Evolutionary conservation across 768 basidiomycete genomes (phyloP), one percentile per base, ranked within the genome.

Genomic region (Vararia minispora): DNA sequence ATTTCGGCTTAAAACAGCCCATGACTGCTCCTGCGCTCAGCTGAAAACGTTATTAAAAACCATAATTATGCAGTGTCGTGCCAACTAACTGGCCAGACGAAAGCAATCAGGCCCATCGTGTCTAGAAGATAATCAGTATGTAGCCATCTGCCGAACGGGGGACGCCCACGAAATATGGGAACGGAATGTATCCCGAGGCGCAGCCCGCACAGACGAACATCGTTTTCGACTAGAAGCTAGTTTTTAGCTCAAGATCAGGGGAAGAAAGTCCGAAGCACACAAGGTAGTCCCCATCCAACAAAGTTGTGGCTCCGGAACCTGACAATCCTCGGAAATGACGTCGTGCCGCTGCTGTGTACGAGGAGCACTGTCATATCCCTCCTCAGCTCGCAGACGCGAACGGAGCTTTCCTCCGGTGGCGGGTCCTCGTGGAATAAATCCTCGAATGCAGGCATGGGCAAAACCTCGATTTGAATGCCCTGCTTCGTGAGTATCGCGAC

Each of bases 1-100:
- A 36, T 3, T 27, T 33, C 3, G 57, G 60, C 28, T 38, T 31
- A 42, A 53, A 58, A 11, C 47, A 13, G 2, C 41, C 42, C n/a
- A 52, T 22, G 0, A 50, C 41, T 12, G 35, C 18, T 7, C 55
- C 54, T 3, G 42, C 41, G 14, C 31, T 35, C 2, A 36, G 24
- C 46, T 44, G 20, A 5, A 20, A 34, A 30, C 4, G 33, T 37
- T 11, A 20, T 10, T 8, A 21, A 21, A 6, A 8, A 6, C 16
- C 14, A 24, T 20, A 33, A 5, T 23, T 6, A 22, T 42, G 35
- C 16, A 32, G n/a, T n/a, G n/a, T n/a, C n/a, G n/a, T 28, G 31
- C 12, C 28, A 9, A 38, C 33, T 6, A 34, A 39, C 26, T 29
- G 39, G 17, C n/a, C 13, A 31, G 10, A 39, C 27, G 10, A 34